Base-by-base conservation (phyloP, 805 yeast species). In the Hanseniaspora lindneri region DNA sequence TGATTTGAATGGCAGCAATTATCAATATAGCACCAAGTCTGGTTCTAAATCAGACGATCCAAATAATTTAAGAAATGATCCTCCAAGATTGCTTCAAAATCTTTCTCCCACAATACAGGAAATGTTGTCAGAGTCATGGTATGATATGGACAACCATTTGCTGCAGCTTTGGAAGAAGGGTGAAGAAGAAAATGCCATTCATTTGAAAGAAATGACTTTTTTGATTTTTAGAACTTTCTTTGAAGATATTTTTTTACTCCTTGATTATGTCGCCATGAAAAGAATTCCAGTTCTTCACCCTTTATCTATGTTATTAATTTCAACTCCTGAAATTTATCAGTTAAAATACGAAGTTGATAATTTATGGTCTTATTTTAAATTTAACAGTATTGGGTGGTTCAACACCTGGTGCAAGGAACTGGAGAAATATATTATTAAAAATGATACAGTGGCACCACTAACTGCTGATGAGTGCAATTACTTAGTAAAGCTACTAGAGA, bases 211-310 rank as follows among this genome's bases (percentile, higher is more conserved):
- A 59, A 67, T 92, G 42, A 71, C 88, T 2, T 66, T 89, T 21
- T 76, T 83, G 41, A 82, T 92, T 5, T 75, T 85, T 54, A 70
- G 96, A 58, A 86, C 94, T 3, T 65, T 92, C 16, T 92, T 89
- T 60, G 99, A 92, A 65, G 99, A 92, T 60, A 77, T 92, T 10
- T 92, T 86, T 60, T 68, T 94, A 44, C 70, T 92, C 41, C 97
- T 92, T 55, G 99, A 92, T 60, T 82, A 96, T 21, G 75, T 86
- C 19, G 95, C 95, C 1, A 71, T 88, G 29, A 81, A 78, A 55
- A 72, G 97, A 58, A 76, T 81, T 50, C 72, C 77, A n/a, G 73
- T 83, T 1, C 71, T 89, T 33, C 80, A 82, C 44, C 86, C 94
- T 28, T 73, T 86, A 43, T 81, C 95, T 60, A 83, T 89, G 5